Conservation (phyloP, 2,329 filamentous ascomycete genomes). For the Elsinoe arachidis region DNA sequence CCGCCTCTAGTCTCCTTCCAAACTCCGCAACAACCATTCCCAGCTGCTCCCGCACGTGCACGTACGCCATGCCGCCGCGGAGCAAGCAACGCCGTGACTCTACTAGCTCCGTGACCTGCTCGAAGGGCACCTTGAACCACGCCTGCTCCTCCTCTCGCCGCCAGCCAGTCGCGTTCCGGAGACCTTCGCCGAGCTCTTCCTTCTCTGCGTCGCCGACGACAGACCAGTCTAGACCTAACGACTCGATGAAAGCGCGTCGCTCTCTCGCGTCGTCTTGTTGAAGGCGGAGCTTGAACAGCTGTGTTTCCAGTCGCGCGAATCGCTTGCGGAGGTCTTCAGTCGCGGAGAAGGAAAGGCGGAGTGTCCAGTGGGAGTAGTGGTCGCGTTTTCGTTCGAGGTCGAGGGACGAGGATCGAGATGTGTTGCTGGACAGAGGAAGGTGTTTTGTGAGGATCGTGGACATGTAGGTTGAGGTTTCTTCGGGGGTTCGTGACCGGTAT, state of each 20-base stretch:
- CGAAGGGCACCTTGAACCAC: slow-evolving; percentile 98
- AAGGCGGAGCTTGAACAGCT: slow-evolving; percentile 78
- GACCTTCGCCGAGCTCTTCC: slow-evolving; percentile 52
- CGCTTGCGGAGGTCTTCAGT: slow-evolving; percentile 84
- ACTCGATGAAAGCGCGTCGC: slow-evolving; percentile 64
- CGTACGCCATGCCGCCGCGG: slow-evolving; percentile 76
- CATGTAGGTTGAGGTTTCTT: slow-evolving; percentile 78
- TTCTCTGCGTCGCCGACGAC: slow-evolving; percentile 71
- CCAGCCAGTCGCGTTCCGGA: slow-evolving; percentile 50
- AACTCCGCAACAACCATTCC: slow-evolving; percentile 89
- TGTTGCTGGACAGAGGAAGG: slow-evolving; percentile 69
- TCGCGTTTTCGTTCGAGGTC: slow-evolving; percentile 78
- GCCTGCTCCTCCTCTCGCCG: slow-evolving; percentile 61
- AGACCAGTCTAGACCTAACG: slow-evolving; percentile 76
- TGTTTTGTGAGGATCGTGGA: slow-evolving; percentile 79
- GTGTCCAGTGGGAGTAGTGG: slow-evolving; percentile 96
- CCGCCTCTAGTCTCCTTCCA: slow-evolving; percentile 65
- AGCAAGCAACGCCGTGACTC: slow-evolving; percentile 70
- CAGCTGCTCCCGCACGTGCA: slow-evolving; percentile 75
- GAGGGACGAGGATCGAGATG: slow-evolving; percentile 50
- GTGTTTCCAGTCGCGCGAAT: slow-evolving; percentile 78
- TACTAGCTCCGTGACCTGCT: slow-evolving; percentile 80
- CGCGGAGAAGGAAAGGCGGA: slow-evolving; percentile 82
- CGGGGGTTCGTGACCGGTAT: slow-evolving; percentile 79
- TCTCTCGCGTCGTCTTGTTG: slow-evolving; percentile 67